Evolutionary conservation across 2,329 filamentous ascomycete species (phyloP).

Genomic region (Colletotrichum phormii): DNA sequence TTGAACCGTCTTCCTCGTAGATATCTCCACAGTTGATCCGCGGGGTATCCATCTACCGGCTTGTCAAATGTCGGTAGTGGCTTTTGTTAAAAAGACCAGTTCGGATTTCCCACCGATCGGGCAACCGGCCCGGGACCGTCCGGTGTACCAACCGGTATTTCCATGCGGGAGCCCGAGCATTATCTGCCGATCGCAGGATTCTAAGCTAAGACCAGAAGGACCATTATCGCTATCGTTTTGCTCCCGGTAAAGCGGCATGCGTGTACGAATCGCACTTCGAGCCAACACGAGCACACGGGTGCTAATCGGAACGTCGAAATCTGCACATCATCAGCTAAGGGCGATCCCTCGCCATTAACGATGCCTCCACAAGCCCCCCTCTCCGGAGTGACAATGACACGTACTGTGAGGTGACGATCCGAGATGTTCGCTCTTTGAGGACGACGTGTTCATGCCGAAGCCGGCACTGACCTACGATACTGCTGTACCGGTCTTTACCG

Average conservation of each 20-base stretch:
- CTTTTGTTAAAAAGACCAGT: background rate
- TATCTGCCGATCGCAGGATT: background rate
- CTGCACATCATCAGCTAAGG: background rate
- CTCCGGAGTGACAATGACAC: background rate
- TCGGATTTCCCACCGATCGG: background rate
- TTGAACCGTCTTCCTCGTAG: too few relatives aligned
- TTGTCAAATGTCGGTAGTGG: background rate
- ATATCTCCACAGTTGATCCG: too few relatives aligned
- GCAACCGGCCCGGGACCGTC: background rate
- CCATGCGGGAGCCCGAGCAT: background rate
- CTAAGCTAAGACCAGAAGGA: background rate
- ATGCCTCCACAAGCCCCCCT: background rate
- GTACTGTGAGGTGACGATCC: background rate
- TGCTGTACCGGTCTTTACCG: background rate
- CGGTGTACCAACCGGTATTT: background rate
- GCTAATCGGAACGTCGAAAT: background rate
- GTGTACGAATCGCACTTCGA: background rate
- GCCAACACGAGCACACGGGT: background rate
- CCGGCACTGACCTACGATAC: background rate
- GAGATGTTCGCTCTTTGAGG: background rate
- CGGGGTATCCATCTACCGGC: background rate
- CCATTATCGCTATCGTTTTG: background rate
- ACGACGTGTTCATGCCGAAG: background rate
- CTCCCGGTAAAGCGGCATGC: background rate
- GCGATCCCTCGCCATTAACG: background rate